These are phyloP conservation scores for Capronia americana DNA, from an alignment of 2,329 filamentous ascomycete species.

Conservation along the genomic window DNA sequence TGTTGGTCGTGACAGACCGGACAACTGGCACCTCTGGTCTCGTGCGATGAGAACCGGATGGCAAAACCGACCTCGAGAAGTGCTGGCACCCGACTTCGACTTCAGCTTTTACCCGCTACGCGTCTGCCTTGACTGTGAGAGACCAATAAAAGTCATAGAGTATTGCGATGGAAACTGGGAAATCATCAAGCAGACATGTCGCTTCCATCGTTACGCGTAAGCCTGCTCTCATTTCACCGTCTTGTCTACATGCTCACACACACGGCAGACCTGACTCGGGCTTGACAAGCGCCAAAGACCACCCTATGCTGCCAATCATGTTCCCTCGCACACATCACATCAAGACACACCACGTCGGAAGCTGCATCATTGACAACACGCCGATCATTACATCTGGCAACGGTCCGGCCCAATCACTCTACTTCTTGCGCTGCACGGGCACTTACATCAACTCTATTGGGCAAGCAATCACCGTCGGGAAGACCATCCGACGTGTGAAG, in stretches of 20 bases:
- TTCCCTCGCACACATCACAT: not conserved
- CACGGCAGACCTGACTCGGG: not conserved
- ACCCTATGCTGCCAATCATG: not conserved
- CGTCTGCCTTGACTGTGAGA: constrained; percentile 1
- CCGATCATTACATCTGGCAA: not conserved
- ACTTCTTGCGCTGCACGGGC: constrained; percentile 5
- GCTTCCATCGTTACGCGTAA: not conserved
- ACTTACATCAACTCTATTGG: not conserved
- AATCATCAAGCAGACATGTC: not conserved
- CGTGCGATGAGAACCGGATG: not conserved
- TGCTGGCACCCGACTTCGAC: not conserved
- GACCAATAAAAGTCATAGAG: not conserved
- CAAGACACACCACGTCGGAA: constrained; percentile 2
- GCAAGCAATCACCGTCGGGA: not conserved
- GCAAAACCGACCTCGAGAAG: not conserved
- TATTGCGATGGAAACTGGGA: constrained; percentile 16
- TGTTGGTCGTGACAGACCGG: not conserved
- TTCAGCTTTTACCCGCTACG: not conserved
- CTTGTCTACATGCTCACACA: not conserved
- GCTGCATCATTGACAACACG: not conserved
- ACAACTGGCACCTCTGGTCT: not conserved
- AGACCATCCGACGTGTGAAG: not conserved
- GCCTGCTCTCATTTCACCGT: not conserved
- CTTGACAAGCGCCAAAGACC: not conserved
- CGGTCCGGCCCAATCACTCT: not conserved